Base-by-base conservation (phyloP, 352 stramenopile genomes). In the Peronospora destructor region DNA sequence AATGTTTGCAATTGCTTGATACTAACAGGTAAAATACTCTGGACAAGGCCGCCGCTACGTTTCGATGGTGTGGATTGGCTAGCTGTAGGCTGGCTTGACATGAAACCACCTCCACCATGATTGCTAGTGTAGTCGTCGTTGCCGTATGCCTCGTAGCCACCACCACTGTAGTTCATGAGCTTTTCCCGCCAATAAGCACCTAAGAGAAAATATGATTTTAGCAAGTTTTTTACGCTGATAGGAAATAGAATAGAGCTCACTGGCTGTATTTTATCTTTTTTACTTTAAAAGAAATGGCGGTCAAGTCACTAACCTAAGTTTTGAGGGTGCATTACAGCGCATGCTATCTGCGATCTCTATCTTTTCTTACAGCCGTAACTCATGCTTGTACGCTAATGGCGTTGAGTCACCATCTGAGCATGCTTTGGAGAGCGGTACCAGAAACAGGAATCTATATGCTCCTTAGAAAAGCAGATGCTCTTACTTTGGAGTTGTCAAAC, bases 1-100 rank as follows among this genome's bases (percentile, higher is more conserved):
- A 77, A 49, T 21, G 49, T 71, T 14, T 84, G 60, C 38, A 96
- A 36, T 74, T 98, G 95, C 48, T 78, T 76, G 53, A 97, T 75
- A 1, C 88, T 97, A 25, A 97, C 63, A 9, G 93, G 89, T n/a
- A 95, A 76, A n/a, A 97, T 58, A 32, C 84, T 96, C 76, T 98
- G 91, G 25, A 62, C 56, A 26, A 45, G 1, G 19, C 19, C 61
- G 28, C 65, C 40, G 26, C 73, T 67, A 25, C 68, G 69, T 49
- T 84, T 84, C 32, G 28, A 72, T 9, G 70, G 73, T 39, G 77
- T 85, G 25, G 55, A 40, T 54, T 87, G 77, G 40, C 66, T 85
- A 29, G 48, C 54, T 9, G 43, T 51, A 1, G 59, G 64, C 49
- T 87, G 66, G 49, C 74, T 87, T 32, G 66, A 71, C 75, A 87